phyloP scores from a whole-genome alignment of 352 stramenopile species.

The Pythium sukuiense region DNA sequence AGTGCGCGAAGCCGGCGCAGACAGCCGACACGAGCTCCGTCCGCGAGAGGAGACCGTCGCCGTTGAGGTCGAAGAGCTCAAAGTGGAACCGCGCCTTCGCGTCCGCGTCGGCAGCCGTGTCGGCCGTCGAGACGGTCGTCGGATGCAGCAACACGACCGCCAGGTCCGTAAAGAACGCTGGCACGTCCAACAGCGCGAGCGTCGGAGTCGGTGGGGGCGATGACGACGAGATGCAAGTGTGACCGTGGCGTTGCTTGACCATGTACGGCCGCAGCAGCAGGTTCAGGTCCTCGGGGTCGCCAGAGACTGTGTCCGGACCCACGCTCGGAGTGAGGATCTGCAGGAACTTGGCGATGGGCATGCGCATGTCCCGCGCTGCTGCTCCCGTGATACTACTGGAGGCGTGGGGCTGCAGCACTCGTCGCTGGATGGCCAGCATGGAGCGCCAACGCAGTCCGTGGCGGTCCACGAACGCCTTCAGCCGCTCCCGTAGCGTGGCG shows the following conservation, averaged over 20 bases:
- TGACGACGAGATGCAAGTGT: neutral
- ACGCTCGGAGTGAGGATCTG: conserved; percentile 2
- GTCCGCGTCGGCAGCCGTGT: conserved; percentile 28
- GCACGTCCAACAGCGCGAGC: conserved; percentile 10
- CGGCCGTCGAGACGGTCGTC: conserved; percentile 15
- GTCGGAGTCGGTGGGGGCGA: neutral
- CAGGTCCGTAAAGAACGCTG: conserved; percentile 33
- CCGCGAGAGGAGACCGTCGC: conserved; percentile 34
- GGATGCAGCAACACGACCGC: conserved; percentile 33
- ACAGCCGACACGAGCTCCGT: conserved; percentile 36
- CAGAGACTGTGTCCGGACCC: neutral
- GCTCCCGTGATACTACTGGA: too few species aligned
- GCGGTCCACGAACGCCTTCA: conserved; percentile 31
- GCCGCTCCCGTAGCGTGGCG: conserved; percentile 29
- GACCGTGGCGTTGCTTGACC: conserved; percentile 3
- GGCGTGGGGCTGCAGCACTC: conserved; percentile 11
- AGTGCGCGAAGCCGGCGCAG: conserved; percentile 43
- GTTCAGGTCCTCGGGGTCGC: conserved; percentile 29
- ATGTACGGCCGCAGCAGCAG: conserved; percentile 34
- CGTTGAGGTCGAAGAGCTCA: conserved; percentile 36
- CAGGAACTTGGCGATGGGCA: conserved; percentile 8
- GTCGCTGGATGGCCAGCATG: conserved; percentile 30
- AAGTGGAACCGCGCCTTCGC: conserved; percentile 45
- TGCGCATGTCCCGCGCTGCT: conserved; percentile 3
- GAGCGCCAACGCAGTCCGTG: conserved; percentile 29